Conservation (phyloP, 306 rosid genomes). For the Cucurbita argyrosperma region DNA sequence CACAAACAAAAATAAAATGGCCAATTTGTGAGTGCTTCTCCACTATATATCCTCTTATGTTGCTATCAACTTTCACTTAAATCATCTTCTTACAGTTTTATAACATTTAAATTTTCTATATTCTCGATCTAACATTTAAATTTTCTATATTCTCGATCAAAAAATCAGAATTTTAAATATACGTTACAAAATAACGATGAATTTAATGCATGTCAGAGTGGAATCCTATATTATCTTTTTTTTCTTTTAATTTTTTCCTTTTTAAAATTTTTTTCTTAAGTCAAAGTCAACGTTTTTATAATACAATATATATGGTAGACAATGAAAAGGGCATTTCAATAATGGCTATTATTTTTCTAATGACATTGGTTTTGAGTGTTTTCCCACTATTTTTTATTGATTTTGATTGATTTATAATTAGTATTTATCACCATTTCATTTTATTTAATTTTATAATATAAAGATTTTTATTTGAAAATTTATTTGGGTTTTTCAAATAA, state of each 20-base stretch:
- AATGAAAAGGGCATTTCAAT: background rate
- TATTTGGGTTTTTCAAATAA: too few relatives aligned
- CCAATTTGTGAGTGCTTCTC: background rate
- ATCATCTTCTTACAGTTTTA: background rate
- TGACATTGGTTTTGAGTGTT: background rate
- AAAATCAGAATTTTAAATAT: too few relatives aligned
- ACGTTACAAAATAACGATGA: too few relatives aligned
- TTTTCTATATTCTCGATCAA: too few relatives aligned
- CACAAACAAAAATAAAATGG: background rate
- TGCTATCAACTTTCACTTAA: slow-evolving; percentile 4
- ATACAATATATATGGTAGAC: too few relatives aligned
- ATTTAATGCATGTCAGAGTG: background rate
- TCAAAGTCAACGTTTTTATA: background rate
- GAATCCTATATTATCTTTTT: background rate
- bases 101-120: background rate
- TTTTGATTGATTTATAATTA: background rate
- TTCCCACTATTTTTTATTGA: background rate
- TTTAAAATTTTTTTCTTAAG: background rate
- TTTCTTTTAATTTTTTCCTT: too few relatives aligned
- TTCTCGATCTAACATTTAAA: too few relatives aligned
- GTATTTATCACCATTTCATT: background rate
- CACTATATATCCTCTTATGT: background rate
- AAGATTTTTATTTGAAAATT: too few relatives aligned
- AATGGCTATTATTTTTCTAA: background rate
- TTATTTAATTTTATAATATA: background rate